phyloP scores from a whole-genome alignment of 108 stramenopile species.

The Cyclotella atomus region DNA sequence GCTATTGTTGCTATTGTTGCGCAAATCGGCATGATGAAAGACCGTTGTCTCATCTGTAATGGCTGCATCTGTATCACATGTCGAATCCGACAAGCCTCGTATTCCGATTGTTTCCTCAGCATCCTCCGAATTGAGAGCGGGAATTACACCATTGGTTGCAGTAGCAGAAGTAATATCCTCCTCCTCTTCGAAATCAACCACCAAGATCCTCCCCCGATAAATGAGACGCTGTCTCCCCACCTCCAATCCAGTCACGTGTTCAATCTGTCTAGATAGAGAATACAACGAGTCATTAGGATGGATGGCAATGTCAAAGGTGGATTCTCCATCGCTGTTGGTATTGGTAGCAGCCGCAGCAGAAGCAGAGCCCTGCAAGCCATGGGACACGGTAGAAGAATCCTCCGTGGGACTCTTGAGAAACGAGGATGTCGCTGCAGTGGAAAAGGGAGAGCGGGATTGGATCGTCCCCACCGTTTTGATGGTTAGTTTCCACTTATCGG shows the following conservation, averaged over 20 bases:
- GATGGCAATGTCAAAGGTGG: conserved; percentile 58
- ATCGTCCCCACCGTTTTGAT: neutral
- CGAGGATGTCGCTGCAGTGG: no score
- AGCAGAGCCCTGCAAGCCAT: no score
- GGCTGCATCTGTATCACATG: no score
- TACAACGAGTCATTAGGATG: conserved; percentile 67
- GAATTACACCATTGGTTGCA: neutral
- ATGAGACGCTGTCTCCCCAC: conserved; percentile 77
- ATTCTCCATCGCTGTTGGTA: neutral
- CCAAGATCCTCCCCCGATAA: conserved; percentile 82
- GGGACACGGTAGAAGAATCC: neutral
- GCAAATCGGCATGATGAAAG: no score
- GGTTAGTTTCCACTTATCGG: neutral
- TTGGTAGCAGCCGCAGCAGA: no score
- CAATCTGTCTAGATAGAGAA: conserved; percentile 58
- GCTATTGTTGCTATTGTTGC: neutral
- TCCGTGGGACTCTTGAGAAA: neutral
- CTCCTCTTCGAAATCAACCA: conserved; percentile 3
- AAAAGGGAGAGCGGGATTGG: neutral
- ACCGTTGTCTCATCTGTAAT: no score
- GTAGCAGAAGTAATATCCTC: conserved; percentile 4
- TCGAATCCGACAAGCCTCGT: no score
- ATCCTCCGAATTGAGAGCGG: neutral
- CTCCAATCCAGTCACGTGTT: conserved; percentile 72
- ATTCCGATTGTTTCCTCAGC: neutral